A percentile compares a stretch with the other conserved stretches of the same genome.
These are phyloP conservation scores for Erysimum cheiri DNA, from an alignment of 441 rosid species.

Conservation along the genomic window DNA sequence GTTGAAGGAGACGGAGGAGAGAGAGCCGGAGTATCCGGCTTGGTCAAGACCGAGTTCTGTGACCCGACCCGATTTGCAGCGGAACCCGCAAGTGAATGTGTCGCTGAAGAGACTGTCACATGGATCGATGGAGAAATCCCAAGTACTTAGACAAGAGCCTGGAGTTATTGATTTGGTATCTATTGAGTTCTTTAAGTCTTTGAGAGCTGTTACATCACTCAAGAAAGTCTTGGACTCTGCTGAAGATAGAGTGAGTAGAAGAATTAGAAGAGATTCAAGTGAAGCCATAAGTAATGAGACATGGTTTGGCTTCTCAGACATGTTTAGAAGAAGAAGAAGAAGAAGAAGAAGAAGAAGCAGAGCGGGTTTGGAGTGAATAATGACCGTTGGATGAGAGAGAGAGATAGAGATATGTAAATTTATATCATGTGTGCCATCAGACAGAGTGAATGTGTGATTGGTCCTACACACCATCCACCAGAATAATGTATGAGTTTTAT, in stretches of 20 bases:
- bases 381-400: constrained; percentile 32
- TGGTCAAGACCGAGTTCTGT: constrained; percentile 78
- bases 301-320: constrained; percentile 1
- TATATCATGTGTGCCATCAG: constrained; percentile 31
- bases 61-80: constrained; percentile 73
- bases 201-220: constrained; percentile 58
- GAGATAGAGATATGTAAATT: background rate
- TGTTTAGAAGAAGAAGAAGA: background rate
- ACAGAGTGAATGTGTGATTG: constrained; percentile 20
- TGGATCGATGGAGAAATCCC: constrained; percentile 87
- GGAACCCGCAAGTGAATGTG: constrained; percentile 82
- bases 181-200: constrained; percentile 58
- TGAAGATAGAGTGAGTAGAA: constrained; percentile 10
- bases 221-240: constrained; percentile 60
- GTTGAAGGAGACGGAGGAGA: constrained; percentile 56
- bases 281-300: constrained; percentile 29
- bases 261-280: constrained; percentile 21
- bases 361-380: constrained; percentile 10
- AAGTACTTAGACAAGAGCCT: constrained; percentile 77
- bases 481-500: constrained; percentile 14
- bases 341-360: background rate
- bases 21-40: constrained; percentile 70
- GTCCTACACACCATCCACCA: constrained; percentile 34
- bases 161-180: constrained; percentile 57
- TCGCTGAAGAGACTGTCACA: constrained; percentile 75